phyloP scores from a whole-genome alignment of 2,329 filamentous ascomycete genomes.

The Ambrosiella beaveri region DNA sequence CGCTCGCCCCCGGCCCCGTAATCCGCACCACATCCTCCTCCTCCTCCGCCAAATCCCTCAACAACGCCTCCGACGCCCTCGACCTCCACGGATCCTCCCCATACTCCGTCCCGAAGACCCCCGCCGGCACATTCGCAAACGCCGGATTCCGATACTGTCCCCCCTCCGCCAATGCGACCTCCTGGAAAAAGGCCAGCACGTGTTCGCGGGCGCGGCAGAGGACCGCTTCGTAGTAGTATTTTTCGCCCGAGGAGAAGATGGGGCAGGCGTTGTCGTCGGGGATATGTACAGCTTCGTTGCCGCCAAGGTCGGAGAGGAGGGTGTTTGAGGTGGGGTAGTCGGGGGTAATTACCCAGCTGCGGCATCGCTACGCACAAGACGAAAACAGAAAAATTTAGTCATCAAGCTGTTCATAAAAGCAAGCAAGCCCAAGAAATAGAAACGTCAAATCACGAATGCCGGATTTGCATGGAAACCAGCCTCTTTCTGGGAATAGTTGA shows the following conservation, averaged over 20 bases:
- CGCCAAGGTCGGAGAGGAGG: slow-evolving; percentile 34
- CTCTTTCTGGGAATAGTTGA: too few species aligned
- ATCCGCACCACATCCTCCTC: too few species aligned
- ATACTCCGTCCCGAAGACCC: neutral
- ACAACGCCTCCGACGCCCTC: neutral
- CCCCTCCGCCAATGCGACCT: slow-evolving; percentile 26
- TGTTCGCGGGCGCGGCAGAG: slow-evolving; percentile 36
- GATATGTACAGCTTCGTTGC: slow-evolving; percentile 24
- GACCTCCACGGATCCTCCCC: neutral
- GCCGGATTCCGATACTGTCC: slow-evolving; percentile 24
- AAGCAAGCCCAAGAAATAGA: neutral
- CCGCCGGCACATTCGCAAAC: slow-evolving; percentile 5
- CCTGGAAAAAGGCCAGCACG: slow-evolving; percentile 46
- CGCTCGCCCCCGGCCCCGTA: too few species aligned
- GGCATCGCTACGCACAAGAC: slow-evolving; percentile 28
- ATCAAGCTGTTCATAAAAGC: neutral
- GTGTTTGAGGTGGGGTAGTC: slow-evolving; percentile 20
- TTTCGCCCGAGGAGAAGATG: slow-evolving; percentile 50
- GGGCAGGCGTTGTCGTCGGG: slow-evolving; percentile 41
- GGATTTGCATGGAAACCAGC: neutral
- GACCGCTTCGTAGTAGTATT: slow-evolving; percentile 40
- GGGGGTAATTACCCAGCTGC: slow-evolving; percentile 40
- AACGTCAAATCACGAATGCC: neutral
- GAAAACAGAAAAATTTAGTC: neutral
- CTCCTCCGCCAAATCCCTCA: neutral